Evolutionary conservation across 2,329 filamentous ascomycete genomes (phyloP), one percentile per base, ranked within the genome.

Genomic region (Rhytidhysteron rufulum): DNA sequence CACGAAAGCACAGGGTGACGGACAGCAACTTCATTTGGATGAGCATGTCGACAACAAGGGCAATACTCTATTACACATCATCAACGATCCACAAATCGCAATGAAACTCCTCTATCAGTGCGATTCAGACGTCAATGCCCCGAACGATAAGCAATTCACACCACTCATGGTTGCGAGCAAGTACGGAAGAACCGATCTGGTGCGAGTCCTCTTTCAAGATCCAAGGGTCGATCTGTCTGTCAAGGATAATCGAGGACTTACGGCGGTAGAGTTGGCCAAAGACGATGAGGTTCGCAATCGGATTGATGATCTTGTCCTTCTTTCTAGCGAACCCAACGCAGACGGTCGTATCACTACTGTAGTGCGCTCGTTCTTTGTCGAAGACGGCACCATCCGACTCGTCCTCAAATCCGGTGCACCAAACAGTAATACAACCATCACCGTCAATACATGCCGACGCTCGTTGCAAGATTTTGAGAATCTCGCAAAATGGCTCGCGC

Each of bases 111-210:
- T 98, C 25, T 78, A 86, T 41, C 79, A 84, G 44, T 95, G 90
- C 66, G 93, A 98, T 52, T 85, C 89, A n/a, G 89, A 98, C 58
- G 87, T 91, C 40, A 98, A 98, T 66, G 90, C 91, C 7, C 86
- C 84, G 7, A 98, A 98, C 58, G 90, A 97, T 54, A 95, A 88
- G 68, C 85, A 81, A 34, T 97, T 98, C 59, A 98, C 94, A 0
- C 84, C 93, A 2, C 73, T 98, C 41, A 98, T 98, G 93, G 86
- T 98, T 47, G 91, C 91, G 6, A 97, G 91, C 76, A 98, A 98
- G 64, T 98, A 97, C 59, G 93, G 93, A 24, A 81, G 93, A 47
- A 85, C 95, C 39, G 93, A 97, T 54, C 88, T 95, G 74, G 91
- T 98, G 15, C 78, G 90, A 43, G 83, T 84, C 8, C 75, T 98